These are phyloP conservation scores for Pseudogymnoascus sp. DNA, from an alignment of 2,329 filamentous ascomycete species.

Conservation along the genomic window DNA sequence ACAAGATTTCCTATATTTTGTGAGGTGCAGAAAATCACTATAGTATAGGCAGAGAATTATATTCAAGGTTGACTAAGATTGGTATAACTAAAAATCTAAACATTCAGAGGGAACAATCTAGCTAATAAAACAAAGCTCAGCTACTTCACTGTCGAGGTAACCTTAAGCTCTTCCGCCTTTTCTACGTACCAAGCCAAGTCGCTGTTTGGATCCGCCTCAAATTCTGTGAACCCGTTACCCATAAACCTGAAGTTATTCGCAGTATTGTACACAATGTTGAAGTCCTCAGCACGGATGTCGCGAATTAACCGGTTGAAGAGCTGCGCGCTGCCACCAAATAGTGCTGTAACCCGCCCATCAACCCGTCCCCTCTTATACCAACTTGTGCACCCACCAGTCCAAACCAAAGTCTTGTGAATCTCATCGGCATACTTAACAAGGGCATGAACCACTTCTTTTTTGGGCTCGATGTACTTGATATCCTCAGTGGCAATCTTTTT, in stretches of 20 bases:
- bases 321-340: slow-evolving; percentile 36
- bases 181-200: slow-evolving; percentile 24
- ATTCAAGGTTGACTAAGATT: background rate
- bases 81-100: background rate
- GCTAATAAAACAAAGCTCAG: background rate
- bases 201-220: slow-evolving; percentile 20
- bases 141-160: background rate
- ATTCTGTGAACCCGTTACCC: slow-evolving; percentile 37
- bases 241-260: slow-evolving; percentile 39
- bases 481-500: slow-evolving; percentile 28
- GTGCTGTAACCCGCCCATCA: slow-evolving; percentile 36
- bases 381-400: slow-evolving; percentile 32
- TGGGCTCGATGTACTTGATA: slow-evolving; percentile 29
- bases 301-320: slow-evolving; percentile 30
- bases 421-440: slow-evolving; percentile 34
- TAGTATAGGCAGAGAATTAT: background rate
- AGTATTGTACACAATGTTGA: slow-evolving; percentile 36
- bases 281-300: slow-evolving; percentile 39
- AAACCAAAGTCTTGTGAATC: slow-evolving; percentile 35
- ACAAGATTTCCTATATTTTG: background rate
- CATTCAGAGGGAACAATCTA: background rate
- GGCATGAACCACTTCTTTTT: slow-evolving; percentile 28
- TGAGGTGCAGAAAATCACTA: background rate
- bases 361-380: slow-evolving; percentile 40
- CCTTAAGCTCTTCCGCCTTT: background rate